These are phyloP conservation scores for Saturnispora diversa DNA, from an alignment of 805 yeast genomes.

Conservation along the genomic window DNA sequence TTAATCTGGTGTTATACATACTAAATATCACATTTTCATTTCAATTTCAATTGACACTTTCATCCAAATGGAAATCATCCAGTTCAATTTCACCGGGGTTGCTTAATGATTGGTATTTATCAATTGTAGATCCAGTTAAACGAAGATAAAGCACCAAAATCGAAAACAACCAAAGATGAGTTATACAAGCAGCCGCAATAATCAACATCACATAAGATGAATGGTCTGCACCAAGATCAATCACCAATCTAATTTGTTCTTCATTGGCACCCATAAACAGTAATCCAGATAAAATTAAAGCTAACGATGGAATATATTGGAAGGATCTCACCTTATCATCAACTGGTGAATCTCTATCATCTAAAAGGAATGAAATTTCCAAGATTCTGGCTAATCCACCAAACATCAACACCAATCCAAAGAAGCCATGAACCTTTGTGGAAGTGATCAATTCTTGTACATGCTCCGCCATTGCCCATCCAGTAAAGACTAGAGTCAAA, in stretches of 20 bases:
- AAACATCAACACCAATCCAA: slow-evolving; percentile 70
- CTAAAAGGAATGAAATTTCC: slow-evolving; percentile 71
- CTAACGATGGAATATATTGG: slow-evolving; percentile 82
- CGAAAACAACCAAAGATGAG: slow-evolving; percentile 58
- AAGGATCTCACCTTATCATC: slow-evolving; percentile 51
- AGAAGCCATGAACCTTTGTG: slow-evolving; percentile 80
- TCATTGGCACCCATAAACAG: slow-evolving; percentile 90
- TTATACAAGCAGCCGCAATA: slow-evolving; percentile 63
- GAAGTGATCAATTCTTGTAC: slow-evolving; percentile 67
- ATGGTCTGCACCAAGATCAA: slow-evolving; percentile 73
- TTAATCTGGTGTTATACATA: too few relatives aligned
- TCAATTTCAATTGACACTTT: too few relatives aligned
- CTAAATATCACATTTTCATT: too few relatives aligned
- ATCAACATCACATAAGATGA: slow-evolving; percentile 71
- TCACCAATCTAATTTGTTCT: slow-evolving; percentile 68
- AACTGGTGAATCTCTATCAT: slow-evolving; percentile 42
- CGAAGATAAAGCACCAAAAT: slow-evolving; percentile 50
- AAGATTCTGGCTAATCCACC: slow-evolving; percentile 72
- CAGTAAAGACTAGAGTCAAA: slow-evolving; percentile 74
- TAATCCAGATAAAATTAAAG: slow-evolving; percentile 69
- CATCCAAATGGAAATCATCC: slow-evolving; percentile 1
- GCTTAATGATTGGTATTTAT: slow-evolving; percentile 6
- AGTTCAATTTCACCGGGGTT: slow-evolving; percentile 12
- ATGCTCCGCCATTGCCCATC: slow-evolving; percentile 92
- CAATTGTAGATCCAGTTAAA: slow-evolving; percentile 27